Percentiles rank a stretch among this genome's conserved stretches.
Conservation (phyloP, 371 early-diverging fungal species). For the Rhizopus sp. region DNA sequence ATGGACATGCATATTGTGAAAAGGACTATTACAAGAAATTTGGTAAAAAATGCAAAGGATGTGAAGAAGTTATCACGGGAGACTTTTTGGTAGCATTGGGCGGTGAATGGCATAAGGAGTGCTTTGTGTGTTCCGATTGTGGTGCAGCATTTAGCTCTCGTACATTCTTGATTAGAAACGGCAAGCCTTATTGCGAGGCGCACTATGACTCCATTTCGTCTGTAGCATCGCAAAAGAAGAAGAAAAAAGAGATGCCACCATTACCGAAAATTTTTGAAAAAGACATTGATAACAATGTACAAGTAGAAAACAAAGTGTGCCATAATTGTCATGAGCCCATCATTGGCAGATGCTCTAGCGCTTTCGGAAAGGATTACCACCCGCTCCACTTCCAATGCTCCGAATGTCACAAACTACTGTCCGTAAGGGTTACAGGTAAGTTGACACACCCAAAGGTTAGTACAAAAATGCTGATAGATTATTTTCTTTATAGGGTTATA, state of each 20-base stretch:
- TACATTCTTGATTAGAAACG: conserved; percentile 53
- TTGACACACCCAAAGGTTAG: background rate
- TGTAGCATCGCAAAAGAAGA: conserved; percentile 3
- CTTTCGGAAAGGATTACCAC: conserved; percentile 56
- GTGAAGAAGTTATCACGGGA: conserved; percentile 60
- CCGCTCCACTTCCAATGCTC: conserved; percentile 56
- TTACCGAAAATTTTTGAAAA: background rate
- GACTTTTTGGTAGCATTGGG: conserved; percentile 64
- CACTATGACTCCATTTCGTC: conserved; percentile 47
- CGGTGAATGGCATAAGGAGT: conserved; percentile 70
- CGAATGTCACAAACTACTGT: conserved; percentile 46
- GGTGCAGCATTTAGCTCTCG: conserved; percentile 49
- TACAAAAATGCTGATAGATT: background rate
- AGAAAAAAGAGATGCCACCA: conserved; percentile 2
- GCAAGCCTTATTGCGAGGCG: conserved; percentile 63
- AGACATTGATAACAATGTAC: background rate
- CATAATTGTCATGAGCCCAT: conserved; percentile 39
- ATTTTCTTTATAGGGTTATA: conserved; percentile 16
- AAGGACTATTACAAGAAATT: conserved; percentile 67
- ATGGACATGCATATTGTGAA: conserved; percentile 77
- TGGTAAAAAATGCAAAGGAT: conserved; percentile 64
- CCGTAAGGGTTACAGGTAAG: conserved; percentile 23
- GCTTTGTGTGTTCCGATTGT: conserved; percentile 72
- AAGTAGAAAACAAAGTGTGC: conserved; percentile 26
- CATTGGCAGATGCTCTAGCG: conserved; percentile 49